Evolutionary conservation across 2,329 filamentous ascomycete genomes (phyloP).

Genomic region (Colletotrichum sidae): DNA sequence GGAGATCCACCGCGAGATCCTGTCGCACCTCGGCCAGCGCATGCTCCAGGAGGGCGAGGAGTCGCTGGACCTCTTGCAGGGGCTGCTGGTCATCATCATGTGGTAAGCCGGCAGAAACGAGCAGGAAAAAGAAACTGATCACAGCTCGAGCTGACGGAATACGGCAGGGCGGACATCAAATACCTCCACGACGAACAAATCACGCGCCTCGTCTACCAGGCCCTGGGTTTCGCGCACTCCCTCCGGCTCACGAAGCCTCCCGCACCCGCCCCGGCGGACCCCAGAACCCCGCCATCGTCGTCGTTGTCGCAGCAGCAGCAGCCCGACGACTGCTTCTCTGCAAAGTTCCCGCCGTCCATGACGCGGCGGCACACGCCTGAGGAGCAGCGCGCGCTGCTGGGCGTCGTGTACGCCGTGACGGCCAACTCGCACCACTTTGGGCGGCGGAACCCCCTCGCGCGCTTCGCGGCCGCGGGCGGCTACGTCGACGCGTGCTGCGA

Average conservation of each 20-base stretch:
- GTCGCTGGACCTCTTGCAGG: conserved; percentile 58
- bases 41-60: conserved; percentile 55
- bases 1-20: conserved; percentile 55
- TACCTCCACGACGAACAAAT: conserved; percentile 50
- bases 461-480: not conserved
- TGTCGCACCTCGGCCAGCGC: conserved; percentile 55
- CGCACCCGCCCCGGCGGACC: not conserved
- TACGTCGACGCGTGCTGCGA: conserved; percentile 50
- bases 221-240: conserved; percentile 55
- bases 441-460: conserved; percentile 47
- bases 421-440: conserved; percentile 51
- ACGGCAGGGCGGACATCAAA: conserved; percentile 48
- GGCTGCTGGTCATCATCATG: conserved; percentile 56
- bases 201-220: conserved; percentile 53
- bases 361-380: conserved; percentile 43
- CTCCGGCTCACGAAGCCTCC: conserved; percentile 48
- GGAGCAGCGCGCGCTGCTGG: conserved; percentile 52
- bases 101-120: conserved; percentile 49
- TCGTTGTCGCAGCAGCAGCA: not conserved
- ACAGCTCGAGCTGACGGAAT: not conserved
- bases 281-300: not conserved
- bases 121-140: too few relatives aligned
- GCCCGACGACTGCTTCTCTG: conserved; percentile 28
- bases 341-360: conserved; percentile 2
- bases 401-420: conserved; percentile 40